phyloP scores from a whole-genome alignment of 805 yeast species.

The Nakazawaea sp. region DNA sequence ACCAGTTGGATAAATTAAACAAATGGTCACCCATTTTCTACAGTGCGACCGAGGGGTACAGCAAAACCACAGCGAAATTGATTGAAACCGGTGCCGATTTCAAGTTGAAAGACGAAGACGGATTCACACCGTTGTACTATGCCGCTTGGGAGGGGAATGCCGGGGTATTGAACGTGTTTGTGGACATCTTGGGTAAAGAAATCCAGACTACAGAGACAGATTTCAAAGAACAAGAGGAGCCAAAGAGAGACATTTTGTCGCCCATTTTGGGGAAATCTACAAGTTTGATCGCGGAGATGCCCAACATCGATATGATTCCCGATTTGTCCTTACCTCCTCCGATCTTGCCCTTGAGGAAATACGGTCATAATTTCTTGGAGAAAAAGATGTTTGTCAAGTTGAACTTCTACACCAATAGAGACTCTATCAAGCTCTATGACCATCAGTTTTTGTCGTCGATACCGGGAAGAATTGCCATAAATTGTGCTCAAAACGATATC shows the following conservation, averaged over 20 bases:
- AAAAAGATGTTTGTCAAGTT: conserved; percentile 81
- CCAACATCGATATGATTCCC: conserved; percentile 69
- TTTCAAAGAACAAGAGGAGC: background rate
- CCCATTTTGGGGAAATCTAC: conserved; percentile 1
- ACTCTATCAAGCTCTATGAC: conserved; percentile 36
- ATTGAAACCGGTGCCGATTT: conserved; percentile 70
- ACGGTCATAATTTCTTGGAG: conserved; percentile 94
- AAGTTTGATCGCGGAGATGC: conserved; percentile 14
- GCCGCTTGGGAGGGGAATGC: conserved; percentile 95
- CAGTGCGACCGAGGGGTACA: conserved; percentile 82
- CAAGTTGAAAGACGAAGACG: conserved; percentile 67
- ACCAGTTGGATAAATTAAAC: conserved; percentile 76
- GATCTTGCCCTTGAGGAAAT: conserved; percentile 83
- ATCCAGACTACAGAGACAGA: background rate
- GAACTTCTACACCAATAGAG: conserved; percentile 45
- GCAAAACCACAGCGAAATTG: conserved; percentile 59
- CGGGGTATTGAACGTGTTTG: conserved; percentile 64
- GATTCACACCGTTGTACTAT: conserved; percentile 74
- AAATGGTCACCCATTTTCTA: conserved; percentile 94
- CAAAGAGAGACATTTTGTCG: background rate
- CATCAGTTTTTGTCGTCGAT: conserved; percentile 39
- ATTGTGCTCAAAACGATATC: conserved; percentile 68
- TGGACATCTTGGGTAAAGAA: conserved; percentile 27
- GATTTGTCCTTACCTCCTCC: conserved; percentile 94
- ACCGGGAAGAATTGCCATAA: conserved; percentile 80